Base-by-base conservation (phyloP, 163 green algal genomes). In the Scenedesmus sp. region DNA sequence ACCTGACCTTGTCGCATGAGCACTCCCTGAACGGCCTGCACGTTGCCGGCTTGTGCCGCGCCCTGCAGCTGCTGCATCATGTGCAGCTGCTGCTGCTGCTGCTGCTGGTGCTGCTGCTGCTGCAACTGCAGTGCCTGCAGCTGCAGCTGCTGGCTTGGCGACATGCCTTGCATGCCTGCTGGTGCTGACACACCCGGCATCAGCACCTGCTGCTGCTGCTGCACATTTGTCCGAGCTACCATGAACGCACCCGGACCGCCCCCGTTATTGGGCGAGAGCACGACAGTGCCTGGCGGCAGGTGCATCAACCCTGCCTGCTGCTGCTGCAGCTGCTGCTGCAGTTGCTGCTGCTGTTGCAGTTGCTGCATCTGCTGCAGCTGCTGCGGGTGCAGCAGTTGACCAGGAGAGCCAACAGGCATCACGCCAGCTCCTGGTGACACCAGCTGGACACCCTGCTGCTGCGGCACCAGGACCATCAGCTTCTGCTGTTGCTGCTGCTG, bases 401-500 rank as follows among this genome's bases (percentile, higher is more conserved):
- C 13, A 52, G 79, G 79, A 4, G 79, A 57, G 34, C 54, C 20
- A 16, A 54, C 34, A 15, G 23, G 57, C 54, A 85, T 62, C 9
- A 34, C 10, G 16, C 46, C 10, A 62, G 4, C 77, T 26, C 20
- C 59, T 34, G 62, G 34, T 54, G 62, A 83, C 66, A 67, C 16
- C 7, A 90, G 34, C 16, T 84, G 62, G 4, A 70, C 66, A 20
- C 86, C 70, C 23, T 81, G 77, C 20, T 90, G 86, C 67, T 91
- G 87, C 8, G 87, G 87, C 55, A 86, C 87, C 18, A 91, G 20
- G 20, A 91, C 56, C 57, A 82, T 82, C 15, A 91, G 2, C 70
- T 86, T 84, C 87, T 91, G 87, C 46, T 84, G 86, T 4, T 83
- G 64, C 18, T 84, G 34, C 52, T 86, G 73, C 67, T 62, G 70